phyloP scores from a whole-genome alignment of 495 filamentous ascomycete genomes.

The Neurospora sp. region DNA sequence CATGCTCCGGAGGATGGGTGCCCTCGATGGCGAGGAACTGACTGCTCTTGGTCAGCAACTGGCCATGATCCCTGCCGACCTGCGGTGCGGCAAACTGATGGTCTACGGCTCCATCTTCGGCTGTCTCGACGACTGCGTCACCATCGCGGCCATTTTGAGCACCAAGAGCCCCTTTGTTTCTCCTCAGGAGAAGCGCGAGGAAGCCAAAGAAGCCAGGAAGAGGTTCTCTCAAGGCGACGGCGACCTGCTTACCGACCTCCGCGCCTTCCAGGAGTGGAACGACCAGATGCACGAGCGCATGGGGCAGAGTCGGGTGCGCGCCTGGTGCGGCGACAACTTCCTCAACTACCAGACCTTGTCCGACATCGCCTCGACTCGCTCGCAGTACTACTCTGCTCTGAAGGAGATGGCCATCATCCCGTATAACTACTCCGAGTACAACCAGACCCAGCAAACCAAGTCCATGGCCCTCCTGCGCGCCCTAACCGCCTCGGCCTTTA shows the following conservation, averaged over 20 bases:
- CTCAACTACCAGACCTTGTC: slow-evolving; percentile 72
- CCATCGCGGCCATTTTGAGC: slow-evolving; percentile 84
- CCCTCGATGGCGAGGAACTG: slow-evolving; percentile 70
- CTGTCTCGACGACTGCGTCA: slow-evolving; percentile 77
- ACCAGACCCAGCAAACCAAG: slow-evolving; percentile 25
- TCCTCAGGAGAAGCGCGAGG: slow-evolving; percentile 69
- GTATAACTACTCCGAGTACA: slow-evolving; percentile 15
- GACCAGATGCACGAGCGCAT: slow-evolving; percentile 42
- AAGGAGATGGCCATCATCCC: slow-evolving; percentile 76
- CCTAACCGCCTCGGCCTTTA: slow-evolving; percentile 82
- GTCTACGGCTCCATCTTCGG: slow-evolving; percentile 91
- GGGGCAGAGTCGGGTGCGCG: slow-evolving; percentile 52
- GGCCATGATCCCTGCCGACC: slow-evolving; percentile 86
- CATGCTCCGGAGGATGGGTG: slow-evolving; percentile 76
- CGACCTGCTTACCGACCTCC: slow-evolving; percentile 77
- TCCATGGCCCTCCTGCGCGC: slow-evolving; percentile 63
- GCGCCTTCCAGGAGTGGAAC: slow-evolving; percentile 75
- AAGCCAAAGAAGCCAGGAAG: slow-evolving; percentile 65
- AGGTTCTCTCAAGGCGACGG: slow-evolving; percentile 69
- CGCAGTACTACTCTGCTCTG: slow-evolving; percentile 77
- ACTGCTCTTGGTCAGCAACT: slow-evolving; percentile 87
- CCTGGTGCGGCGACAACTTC: slow-evolving; percentile 82
- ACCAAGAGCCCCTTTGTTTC: slow-evolving; percentile 75
- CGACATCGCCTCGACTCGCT: slow-evolving; percentile 77
- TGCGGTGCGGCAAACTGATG: slow-evolving; percentile 89